Conservation (phyloP, 2,329 filamentous ascomycete species). For the Apiospora pterosperma region DNA sequence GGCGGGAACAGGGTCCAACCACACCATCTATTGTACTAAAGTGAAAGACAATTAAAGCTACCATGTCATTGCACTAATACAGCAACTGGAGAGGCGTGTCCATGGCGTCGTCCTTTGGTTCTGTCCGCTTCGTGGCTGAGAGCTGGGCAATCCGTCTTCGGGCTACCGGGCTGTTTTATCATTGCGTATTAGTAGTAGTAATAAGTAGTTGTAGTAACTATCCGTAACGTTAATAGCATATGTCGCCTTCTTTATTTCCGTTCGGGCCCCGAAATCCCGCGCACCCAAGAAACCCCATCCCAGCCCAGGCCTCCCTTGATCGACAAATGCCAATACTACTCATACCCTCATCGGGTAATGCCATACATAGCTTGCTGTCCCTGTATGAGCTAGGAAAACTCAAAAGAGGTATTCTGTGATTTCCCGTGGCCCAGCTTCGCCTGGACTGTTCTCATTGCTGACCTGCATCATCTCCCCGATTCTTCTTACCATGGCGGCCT, state of each 20-base stretch:
- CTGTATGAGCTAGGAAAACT: too few relatives aligned
- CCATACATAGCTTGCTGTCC: too few relatives aligned
- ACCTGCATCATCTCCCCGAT: neutral
- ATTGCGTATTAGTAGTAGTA: neutral
- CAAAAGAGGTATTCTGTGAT: neutral
- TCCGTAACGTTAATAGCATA: too few relatives aligned
- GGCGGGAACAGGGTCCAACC: too few relatives aligned
- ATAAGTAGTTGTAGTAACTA: too few relatives aligned
- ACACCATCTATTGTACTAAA: too few relatives aligned
- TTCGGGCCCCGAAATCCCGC: neutral
- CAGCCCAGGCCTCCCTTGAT: too few relatives aligned
- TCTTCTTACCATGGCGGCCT: neutral
- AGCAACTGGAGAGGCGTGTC: too few relatives aligned
- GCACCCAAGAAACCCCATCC: neutral
- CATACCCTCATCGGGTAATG: too few relatives aligned
- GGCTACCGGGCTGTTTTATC: neutral
- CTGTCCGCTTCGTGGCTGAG: neutral
- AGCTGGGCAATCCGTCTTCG: neutral
- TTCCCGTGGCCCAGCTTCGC: neutral
- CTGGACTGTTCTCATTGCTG: neutral
- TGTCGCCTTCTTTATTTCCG: neutral
- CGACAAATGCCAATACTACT: too few relatives aligned
- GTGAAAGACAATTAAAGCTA: neutral
- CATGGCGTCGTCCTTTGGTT: too few relatives aligned
- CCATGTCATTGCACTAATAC: too few relatives aligned